These are phyloP conservation scores for Amborella trichopoda DNA, from an alignment of 164 flowering plant genomes.

Conservation along the genomic window DNA sequence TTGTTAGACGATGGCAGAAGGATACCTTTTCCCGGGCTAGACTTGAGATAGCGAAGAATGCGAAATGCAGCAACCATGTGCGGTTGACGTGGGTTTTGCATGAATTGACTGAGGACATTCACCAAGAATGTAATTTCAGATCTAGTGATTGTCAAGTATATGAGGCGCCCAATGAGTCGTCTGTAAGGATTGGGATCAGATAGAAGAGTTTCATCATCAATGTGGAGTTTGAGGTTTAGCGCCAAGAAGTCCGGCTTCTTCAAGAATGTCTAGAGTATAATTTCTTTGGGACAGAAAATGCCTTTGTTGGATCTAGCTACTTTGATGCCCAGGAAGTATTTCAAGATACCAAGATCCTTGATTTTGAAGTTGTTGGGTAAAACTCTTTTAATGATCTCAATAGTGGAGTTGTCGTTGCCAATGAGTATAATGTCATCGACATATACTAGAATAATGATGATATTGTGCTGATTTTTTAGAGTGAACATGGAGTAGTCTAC, in stretches of 20 bases:
- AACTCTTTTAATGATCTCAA: background rate
- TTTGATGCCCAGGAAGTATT: background rate
- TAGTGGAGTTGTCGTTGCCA: too few relatives aligned
- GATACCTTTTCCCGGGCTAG: background rate
- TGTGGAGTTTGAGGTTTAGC: background rate
- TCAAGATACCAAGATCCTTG: too few relatives aligned
- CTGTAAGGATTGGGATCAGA: background rate
- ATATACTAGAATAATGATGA: background rate
- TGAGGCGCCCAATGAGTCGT: background rate
- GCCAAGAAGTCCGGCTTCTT: background rate
- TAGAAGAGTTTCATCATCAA: background rate
- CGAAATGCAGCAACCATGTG: background rate
- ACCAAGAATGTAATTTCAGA: background rate
- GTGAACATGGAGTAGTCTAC: background rate
- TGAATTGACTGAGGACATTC: background rate
- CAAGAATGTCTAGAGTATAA: background rate
- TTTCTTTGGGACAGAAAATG: background rate
- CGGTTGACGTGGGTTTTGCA: background rate
- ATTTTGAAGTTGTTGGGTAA: background rate
- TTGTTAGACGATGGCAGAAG: background rate
- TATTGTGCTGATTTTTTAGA: background rate
- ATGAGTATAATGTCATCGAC: too few relatives aligned
- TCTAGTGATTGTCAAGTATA: background rate
- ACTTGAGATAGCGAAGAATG: background rate
- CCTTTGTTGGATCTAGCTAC: background rate